Percentiles rank a stretch among this genome's conserved stretches.
phyloP scores from a whole-genome alignment of 164 flowering plant species.

The Magnolia sinica region DNA sequence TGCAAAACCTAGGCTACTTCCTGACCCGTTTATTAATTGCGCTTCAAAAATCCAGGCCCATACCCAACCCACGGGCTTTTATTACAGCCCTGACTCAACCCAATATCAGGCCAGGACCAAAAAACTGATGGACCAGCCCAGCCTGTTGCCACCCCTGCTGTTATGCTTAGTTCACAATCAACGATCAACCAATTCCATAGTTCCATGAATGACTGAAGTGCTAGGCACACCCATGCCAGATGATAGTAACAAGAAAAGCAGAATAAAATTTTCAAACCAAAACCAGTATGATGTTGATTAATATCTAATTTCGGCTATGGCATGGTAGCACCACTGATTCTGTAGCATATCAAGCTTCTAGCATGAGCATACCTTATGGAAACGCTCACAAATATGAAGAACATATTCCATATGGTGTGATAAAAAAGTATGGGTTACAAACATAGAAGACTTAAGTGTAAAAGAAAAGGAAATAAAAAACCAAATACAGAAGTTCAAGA shows the following conservation, averaged over 20 bases:
- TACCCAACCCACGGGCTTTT: too few species aligned
- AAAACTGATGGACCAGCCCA: too few species aligned
- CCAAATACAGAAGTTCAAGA: not conserved
- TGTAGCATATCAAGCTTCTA: not conserved
- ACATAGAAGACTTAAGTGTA: not conserved
- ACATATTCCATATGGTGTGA: not conserved
- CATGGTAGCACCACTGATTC: not conserved
- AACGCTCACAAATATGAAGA: not conserved
- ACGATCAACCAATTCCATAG: too few species aligned
- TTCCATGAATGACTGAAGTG: too few species aligned
- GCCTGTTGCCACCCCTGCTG: too few species aligned
- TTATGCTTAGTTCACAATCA: not conserved
- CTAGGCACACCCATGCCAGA: too few species aligned
- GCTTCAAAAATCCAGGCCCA: too few species aligned
- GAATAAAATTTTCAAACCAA: not conserved
- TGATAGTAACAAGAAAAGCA: not conserved
- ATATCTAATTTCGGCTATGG: not conserved
- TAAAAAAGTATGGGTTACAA: not conserved
- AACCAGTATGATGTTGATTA: not conserved
- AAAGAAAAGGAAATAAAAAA: too few species aligned
- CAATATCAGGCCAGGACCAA: too few species aligned
- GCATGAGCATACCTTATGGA: not conserved
- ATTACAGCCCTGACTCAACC: too few species aligned
- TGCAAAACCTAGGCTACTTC: too few species aligned
- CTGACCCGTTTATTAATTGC: too few species aligned